Percentiles rank a stretch among this genome's conserved stretches.
phyloP scores from a whole-genome alignment of 768 basidiomycete species.

The Psilocybe cyanescens region DNA sequence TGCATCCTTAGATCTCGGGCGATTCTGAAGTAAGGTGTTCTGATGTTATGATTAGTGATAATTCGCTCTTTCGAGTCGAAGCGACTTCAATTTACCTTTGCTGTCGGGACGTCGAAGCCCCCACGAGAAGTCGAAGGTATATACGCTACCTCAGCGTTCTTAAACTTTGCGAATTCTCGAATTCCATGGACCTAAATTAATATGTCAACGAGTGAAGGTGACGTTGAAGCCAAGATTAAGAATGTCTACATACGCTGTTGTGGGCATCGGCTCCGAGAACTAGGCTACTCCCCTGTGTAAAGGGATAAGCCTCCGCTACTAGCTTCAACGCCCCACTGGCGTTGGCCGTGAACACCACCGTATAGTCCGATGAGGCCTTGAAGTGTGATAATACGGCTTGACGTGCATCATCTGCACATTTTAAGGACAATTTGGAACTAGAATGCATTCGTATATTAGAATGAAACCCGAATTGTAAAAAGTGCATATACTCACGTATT shows the following conservation, averaged over 20 bases:
- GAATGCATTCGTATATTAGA: constrained; percentile 10
- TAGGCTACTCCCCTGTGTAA: constrained; percentile 56
- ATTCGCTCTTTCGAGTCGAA: background rate
- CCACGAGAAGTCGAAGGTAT: constrained; percentile 66
- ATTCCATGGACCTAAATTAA: constrained; percentile 64
- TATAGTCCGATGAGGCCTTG: constrained; percentile 73
- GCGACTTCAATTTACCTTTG: constrained; percentile 53
- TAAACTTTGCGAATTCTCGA: constrained; percentile 64
- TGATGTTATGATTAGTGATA: constrained; percentile 27
- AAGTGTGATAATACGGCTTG: constrained; percentile 78
- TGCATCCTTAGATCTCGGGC: constrained; percentile 45
- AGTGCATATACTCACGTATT: constrained; percentile 63
- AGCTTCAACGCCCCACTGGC: constrained; percentile 81
- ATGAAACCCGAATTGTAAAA: background rate
- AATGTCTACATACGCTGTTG: constrained; percentile 60
- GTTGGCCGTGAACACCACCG: constrained; percentile 83
- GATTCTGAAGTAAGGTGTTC: constrained; percentile 57
- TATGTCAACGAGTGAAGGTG: background rate
- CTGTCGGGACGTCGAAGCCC: constrained; percentile 59
- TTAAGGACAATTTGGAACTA: constrained; percentile 74
- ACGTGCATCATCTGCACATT: constrained; percentile 71
- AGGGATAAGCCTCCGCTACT: constrained; percentile 82
- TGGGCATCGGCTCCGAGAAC: constrained; percentile 81
- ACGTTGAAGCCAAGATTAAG: background rate
- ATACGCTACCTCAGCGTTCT: constrained; percentile 64